phyloP scores from a whole-genome alignment of 106 monocot genomes.

The Triglochin maritima region DNA sequence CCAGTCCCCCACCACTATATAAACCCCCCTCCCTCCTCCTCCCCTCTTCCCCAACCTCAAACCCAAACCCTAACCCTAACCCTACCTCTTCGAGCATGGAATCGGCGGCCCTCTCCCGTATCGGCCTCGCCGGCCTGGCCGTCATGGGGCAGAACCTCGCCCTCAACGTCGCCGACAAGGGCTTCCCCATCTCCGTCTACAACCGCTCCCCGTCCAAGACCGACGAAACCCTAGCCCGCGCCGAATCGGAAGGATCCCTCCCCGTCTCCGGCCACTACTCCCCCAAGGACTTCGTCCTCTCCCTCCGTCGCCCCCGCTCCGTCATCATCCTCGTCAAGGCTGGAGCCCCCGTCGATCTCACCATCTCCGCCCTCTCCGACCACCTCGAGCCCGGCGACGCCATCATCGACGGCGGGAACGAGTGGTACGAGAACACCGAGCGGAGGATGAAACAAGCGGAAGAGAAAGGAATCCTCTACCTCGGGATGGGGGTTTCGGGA shows the following conservation, averaged over 20 bases:
- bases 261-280: conserved; percentile 15
- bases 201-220: conserved; percentile 20
- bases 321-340: conserved; percentile 27
- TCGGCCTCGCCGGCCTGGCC: conserved; percentile 22
- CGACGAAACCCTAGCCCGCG: conserved; percentile 18
- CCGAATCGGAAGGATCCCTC: conserved; percentile 10
- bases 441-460: conserved; percentile 5
- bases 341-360: conserved; percentile 22
- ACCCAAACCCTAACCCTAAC: neutral
- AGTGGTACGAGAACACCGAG: conserved; percentile 33
- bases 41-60: too few relatives aligned
- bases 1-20: too few relatives aligned
- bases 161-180: conserved; percentile 20
- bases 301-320: conserved; percentile 12
- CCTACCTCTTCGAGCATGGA: neutral
- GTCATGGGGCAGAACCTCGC: conserved; percentile 29
- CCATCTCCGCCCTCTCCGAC: conserved; percentile 8
- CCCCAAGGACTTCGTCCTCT: conserved; percentile 15
- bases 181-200: conserved; percentile 28
- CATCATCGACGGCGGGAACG: conserved; percentile 30
- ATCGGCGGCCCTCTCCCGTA: conserved; percentile 3
- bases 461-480: conserved; percentile 10
- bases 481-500: conserved; percentile 29
- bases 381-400: conserved; percentile 20
- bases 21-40: neutral